These are phyloP conservation scores for Fusarium sp. DNA, from an alignment of 2,329 filamentous ascomycete species.

Conservation along the genomic window DNA sequence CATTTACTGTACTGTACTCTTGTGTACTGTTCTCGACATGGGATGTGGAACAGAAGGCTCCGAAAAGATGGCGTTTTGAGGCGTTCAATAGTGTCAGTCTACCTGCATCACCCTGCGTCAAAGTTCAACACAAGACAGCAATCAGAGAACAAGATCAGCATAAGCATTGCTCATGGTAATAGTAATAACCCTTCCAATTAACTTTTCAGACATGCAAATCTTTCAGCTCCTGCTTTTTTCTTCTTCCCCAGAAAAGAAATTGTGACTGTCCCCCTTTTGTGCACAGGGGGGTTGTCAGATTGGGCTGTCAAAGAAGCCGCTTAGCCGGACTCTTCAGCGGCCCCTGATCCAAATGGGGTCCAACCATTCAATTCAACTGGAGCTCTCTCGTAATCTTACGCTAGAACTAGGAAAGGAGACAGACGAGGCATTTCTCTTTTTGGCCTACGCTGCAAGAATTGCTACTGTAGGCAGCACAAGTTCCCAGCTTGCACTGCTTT, in stretches of 20 bases:
- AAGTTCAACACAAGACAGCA: background rate
- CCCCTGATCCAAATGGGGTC: background rate
- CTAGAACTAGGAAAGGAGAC: slow-evolving; percentile 1
- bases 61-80: background rate
- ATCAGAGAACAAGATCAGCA: background rate
- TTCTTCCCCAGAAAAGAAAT: slow-evolving; percentile 20
- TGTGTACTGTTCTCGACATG: background rate
- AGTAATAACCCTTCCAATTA: background rate
- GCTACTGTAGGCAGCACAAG: background rate
- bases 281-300: background rate
- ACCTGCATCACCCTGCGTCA: background rate
- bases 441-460: background rate
- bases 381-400: background rate
- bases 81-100: slow-evolving; percentile 5
- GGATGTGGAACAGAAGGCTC: background rate
- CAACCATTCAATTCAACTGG: background rate
- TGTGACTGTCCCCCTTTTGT: background rate
- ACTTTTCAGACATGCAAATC: background rate
- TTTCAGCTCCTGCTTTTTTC: background rate
- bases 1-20: background rate
- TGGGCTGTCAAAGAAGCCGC: slow-evolving; percentile 8
- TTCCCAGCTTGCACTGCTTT: background rate
- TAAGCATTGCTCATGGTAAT: background rate
- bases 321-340: slow-evolving; percentile 9
- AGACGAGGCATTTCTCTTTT: slow-evolving; percentile 11